Percentiles rank a stretch among this genome's conserved stretches.
These are phyloP conservation scores for Holtermannia corniformis DNA, from an alignment of 768 basidiomycete genomes.

Conservation along the genomic window DNA sequence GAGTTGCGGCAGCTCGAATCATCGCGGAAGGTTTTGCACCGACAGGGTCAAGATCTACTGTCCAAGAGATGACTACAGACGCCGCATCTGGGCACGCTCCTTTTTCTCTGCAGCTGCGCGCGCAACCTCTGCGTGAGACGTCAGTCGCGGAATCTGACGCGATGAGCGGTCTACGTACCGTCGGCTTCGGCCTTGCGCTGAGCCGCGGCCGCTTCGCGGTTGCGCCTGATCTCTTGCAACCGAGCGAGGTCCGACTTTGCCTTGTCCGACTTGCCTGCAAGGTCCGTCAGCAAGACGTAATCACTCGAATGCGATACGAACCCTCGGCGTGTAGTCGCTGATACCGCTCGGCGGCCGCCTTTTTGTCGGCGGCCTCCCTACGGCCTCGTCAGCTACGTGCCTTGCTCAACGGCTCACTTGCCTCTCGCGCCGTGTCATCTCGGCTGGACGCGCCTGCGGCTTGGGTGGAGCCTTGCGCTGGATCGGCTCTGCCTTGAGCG, in stretches of 20 bases:
- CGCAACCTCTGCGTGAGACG: conserved; percentile 21
- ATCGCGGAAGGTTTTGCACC: background rate
- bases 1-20: background rate
- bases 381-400: conserved; percentile 28
- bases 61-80: background rate
- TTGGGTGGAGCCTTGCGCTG: conserved; percentile 14
- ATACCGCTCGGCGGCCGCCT: conserved; percentile 76
- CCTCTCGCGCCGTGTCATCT: background rate
- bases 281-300: conserved; percentile 39
- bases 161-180: conserved; percentile 47
- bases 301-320: conserved; percentile 11
- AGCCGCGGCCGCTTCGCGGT: conserved; percentile 77
- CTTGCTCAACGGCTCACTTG: conserved; percentile 4
- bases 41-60: background rate
- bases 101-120: conserved; percentile 33
- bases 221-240: conserved; percentile 71
- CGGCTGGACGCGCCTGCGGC: conserved; percentile 3
- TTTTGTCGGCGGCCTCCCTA: conserved; percentile 86
- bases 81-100: conserved; percentile 12
- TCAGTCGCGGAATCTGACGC: conserved; percentile 10
- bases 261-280: conserved; percentile 77
- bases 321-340: conserved; percentile 60
- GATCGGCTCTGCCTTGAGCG: background rate
- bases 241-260: conserved; percentile 81
- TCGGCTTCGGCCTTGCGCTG: conserved; percentile 82